A percentile compares a stretch with the other conserved stretches of the same genome.
Conservation (phyloP, 2,329 filamentous ascomycete genomes). For the Sporothrix globosa region DNA sequence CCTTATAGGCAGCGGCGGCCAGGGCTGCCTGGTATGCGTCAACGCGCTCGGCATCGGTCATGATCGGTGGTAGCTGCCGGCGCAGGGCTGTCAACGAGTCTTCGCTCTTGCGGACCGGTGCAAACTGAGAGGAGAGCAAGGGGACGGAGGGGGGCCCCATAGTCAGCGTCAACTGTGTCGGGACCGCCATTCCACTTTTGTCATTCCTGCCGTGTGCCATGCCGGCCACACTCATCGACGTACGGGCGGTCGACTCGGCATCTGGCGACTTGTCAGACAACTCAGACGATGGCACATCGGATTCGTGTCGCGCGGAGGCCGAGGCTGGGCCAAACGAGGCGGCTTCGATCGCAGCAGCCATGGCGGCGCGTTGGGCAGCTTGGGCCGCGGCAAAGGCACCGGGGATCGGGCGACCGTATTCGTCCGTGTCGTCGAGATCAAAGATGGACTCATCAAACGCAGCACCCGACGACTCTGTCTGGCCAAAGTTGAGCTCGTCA, state of each 20-base stretch:
- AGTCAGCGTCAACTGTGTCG: background rate
- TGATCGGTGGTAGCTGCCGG: slow-evolving; percentile 31
- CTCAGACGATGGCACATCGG: slow-evolving; percentile 49
- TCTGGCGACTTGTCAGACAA: slow-evolving; percentile 50
- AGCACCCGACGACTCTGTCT: slow-evolving; percentile 56
- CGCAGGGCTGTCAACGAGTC: slow-evolving; percentile 29
- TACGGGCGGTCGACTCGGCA: slow-evolving; percentile 57
- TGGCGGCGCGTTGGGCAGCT: slow-evolving; percentile 49
- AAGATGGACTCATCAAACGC: slow-evolving; percentile 75
- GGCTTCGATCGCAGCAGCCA: slow-evolving; percentile 28
- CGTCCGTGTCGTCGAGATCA: slow-evolving; percentile 67
- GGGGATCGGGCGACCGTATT: slow-evolving; percentile 63
- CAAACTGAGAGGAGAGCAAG: slow-evolving; percentile 32
- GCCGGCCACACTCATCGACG: slow-evolving; percentile 50
- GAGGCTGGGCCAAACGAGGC: slow-evolving; percentile 3
- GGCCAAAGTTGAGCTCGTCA: slow-evolving; percentile 52
- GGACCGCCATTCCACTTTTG: background rate
- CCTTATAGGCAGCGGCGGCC: slow-evolving; percentile 77
- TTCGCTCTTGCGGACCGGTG: slow-evolving; percentile 2
- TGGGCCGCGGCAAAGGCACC: slow-evolving; percentile 61
- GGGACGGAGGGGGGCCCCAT: slow-evolving; percentile 23
- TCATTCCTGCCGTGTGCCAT: slow-evolving; percentile 8
- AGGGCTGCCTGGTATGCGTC: slow-evolving; percentile 79
- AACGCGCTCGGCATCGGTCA: slow-evolving; percentile 36
- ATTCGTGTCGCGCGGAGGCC: slow-evolving; percentile 41